Conservation (phyloP, 1,284 basidiomycete genomes). For the Schizopora paradoxa region DNA sequence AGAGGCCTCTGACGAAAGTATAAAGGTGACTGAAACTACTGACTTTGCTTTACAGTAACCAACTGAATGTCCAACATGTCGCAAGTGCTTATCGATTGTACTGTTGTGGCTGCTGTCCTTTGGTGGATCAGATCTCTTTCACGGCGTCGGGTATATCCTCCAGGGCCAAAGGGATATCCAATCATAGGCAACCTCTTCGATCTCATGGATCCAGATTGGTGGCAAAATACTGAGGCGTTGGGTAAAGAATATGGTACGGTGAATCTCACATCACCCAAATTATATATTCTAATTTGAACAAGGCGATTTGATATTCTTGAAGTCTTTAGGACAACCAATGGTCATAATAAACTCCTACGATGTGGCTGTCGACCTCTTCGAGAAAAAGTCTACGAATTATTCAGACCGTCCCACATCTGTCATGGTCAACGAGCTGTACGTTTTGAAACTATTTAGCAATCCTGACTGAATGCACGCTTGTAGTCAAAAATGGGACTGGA, state of each 20-base stretch:
- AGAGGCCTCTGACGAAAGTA: too few relatives aligned
- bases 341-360: slow-evolving; percentile 33
- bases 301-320: slow-evolving; percentile 34
- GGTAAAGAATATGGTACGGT: too few relatives aligned
- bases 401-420: slow-evolving; percentile 32
- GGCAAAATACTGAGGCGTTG: background rate
- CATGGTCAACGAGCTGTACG: slow-evolving; percentile 29
- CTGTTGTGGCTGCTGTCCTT: too few relatives aligned
- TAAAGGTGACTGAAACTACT: too few relatives aligned
- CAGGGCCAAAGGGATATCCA: slow-evolving; percentile 3
- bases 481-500: slow-evolving; percentile 20
- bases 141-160: background rate
- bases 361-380: slow-evolving; percentile 35
- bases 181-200: slow-evolving; percentile 4
- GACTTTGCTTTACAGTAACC: too few relatives aligned
- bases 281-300: too few relatives aligned
- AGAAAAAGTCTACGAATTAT: slow-evolving; percentile 36
- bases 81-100: too few relatives aligned
- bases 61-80: too few relatives aligned
- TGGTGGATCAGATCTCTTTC: too few relatives aligned
- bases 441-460: background rate
- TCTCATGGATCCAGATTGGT: too few relatives aligned
- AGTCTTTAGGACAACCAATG: slow-evolving; percentile 30
- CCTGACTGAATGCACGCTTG: background rate
- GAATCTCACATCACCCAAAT: too few relatives aligned